These are phyloP conservation scores for Chrysanthemum makinoi DNA, from an alignment of 129 eudicot genomes.

Conservation along the genomic window DNA sequence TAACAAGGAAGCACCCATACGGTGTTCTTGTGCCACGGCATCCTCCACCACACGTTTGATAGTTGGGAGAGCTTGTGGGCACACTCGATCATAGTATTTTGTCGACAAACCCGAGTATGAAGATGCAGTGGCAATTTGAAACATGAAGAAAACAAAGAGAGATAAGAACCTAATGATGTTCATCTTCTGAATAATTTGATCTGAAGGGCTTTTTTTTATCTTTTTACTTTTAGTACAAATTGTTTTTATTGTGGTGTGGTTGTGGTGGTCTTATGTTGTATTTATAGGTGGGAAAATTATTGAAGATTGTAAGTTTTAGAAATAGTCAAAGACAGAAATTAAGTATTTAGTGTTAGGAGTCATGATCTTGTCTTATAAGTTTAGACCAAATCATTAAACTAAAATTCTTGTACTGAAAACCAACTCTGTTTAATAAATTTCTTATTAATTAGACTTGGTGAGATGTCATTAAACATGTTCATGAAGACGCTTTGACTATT, in stretches of 20 bases:
- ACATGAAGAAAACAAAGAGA: background rate
- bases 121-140: background rate
- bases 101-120: background rate
- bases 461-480: too few relatives aligned
- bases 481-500: too few relatives aligned
- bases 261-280: background rate
- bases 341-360: constrained; percentile 10
- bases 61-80: constrained; percentile 11
- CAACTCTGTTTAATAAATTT: too few relatives aligned
- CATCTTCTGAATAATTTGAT: constrained; percentile 4
- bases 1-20: constrained; percentile 10
- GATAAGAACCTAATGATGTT: background rate
- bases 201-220: background rate
- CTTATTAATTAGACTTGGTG: too few relatives aligned
- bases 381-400: background rate
- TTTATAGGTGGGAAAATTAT: constrained; percentile 6
- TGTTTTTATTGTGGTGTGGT: background rate
- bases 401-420: too few relatives aligned
- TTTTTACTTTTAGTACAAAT: background rate
- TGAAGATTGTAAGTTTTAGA: constrained; percentile 8
- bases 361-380: constrained; percentile 3
- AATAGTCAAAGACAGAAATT: background rate
- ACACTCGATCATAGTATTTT: background rate
- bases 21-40: constrained; percentile 22
- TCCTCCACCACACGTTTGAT: constrained; percentile 16